Percentiles rank a stretch among this genome's conserved stretches.
phyloP scores from a whole-genome alignment of 1,139 yeast genomes.

The Spathaspora sp. region DNA sequence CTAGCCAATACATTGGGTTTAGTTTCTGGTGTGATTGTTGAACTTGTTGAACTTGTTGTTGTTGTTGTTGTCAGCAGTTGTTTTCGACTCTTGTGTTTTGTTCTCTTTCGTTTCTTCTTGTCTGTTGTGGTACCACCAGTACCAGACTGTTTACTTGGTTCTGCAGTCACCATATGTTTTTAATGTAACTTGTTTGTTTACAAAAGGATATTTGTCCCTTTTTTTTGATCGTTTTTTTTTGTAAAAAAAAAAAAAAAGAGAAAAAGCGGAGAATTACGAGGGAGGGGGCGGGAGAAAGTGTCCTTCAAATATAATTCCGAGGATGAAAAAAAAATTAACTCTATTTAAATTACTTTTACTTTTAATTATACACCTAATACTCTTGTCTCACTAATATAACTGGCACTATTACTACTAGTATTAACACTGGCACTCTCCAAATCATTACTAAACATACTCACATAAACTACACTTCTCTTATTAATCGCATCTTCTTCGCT shows the following conservation, averaged over 20 bases:
- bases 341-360: too few species aligned
- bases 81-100: background rate
- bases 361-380: slow-evolving; percentile 14
- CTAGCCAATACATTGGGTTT: slow-evolving; percentile 17
- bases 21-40: slow-evolving; percentile 7
- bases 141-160: background rate
- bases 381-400: slow-evolving; percentile 10
- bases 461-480: slow-evolving; percentile 39
- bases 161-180: background rate
- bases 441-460: slow-evolving; percentile 31
- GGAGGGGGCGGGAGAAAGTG: too few species aligned
- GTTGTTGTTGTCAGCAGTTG: background rate
- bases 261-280: slow-evolving; percentile 4
- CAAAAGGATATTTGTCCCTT: background rate
- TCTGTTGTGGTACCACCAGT: background rate
- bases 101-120: background rate
- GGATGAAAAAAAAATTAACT: background rate
- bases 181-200: background rate
- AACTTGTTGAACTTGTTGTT: slow-evolving; percentile 1
- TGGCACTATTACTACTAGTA: background rate
- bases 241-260: too few species aligned
- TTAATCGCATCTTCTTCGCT: slow-evolving; percentile 56
- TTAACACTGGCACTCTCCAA: slow-evolving; percentile 16
- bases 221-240: too few species aligned
- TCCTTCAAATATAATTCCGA: background rate